Evolutionary conservation across 2,329 filamentous ascomycete genomes (phyloP).

Genomic region (Aspergillus sp.): DNA sequence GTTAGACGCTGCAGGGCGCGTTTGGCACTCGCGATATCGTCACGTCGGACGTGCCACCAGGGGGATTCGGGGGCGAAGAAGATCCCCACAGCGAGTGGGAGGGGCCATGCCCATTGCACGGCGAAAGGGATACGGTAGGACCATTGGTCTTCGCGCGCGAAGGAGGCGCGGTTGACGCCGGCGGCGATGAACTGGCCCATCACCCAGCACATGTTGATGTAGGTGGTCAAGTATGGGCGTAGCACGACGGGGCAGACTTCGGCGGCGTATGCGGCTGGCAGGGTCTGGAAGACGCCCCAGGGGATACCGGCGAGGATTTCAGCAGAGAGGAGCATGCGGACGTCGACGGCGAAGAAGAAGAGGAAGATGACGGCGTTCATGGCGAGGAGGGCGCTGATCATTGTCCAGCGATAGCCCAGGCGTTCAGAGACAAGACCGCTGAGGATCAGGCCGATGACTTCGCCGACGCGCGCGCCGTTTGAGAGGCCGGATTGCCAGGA

Average conservation of each 20-base stretch:
- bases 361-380: conserved; percentile 47
- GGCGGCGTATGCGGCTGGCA: conserved; percentile 41
- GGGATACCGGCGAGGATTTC: conserved; percentile 50
- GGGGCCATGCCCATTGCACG: no score
- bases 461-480: conserved; percentile 22
- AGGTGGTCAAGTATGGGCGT: conserved; percentile 40
- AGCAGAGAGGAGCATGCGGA: conserved; percentile 34
- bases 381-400: conserved; percentile 37
- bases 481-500: conserved; percentile 34
- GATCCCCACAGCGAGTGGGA: no score
- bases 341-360: neutral
- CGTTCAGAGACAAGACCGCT: conserved; percentile 30
- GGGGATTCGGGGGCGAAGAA: no score
- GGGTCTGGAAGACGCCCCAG: conserved; percentile 49
- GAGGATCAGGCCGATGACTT: conserved; percentile 30
- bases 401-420: conserved; percentile 30
- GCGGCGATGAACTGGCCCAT: conserved; percentile 49
- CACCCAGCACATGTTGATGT: conserved; percentile 42
- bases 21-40: no score
- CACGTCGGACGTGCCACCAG: no score
- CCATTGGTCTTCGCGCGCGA: conserved; percentile 45
- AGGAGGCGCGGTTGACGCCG: conserved; percentile 46
- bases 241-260: conserved; percentile 42
- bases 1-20: no score
- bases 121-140: conserved; percentile 30